A percentile compares a stretch with the other conserved stretches of the same genome.
Conservation (phyloP, 2,329 filamentous ascomycete species). For the Botrytis medusae region DNA sequence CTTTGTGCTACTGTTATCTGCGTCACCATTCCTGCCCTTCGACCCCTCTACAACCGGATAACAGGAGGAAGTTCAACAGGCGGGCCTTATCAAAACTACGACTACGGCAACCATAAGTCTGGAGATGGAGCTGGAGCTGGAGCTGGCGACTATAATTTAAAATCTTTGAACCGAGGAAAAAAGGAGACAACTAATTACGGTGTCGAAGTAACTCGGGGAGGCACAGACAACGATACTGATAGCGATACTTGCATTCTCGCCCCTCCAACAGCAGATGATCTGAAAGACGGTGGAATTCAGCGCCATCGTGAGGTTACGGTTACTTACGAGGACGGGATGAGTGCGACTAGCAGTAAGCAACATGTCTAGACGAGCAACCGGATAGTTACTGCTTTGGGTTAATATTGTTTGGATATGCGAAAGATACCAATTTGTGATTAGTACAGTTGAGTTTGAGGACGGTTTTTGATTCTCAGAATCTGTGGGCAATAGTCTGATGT, state of each 20-base stretch:
- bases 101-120: background rate
- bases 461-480: background rate
- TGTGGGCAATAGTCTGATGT: no score
- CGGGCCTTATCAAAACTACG: constrained; percentile 13
- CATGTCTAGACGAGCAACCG: background rate
- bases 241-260: constrained; percentile 15
- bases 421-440: background rate
- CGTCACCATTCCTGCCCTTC: constrained; percentile 15
- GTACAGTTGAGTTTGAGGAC: no score
- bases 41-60: constrained; percentile 10
- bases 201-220: background rate
- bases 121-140: no score
- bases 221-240: background rate
- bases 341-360: constrained; percentile 4
- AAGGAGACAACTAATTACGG: background rate
- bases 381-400: background rate
- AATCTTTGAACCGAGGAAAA: background rate
- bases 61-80: constrained; percentile 4
- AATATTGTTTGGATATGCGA: background rate
- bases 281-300: background rate
- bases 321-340: constrained; percentile 1
- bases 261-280: background rate
- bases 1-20: constrained; percentile 11
- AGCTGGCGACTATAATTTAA: background rate
- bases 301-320: constrained; percentile 9